A percentile compares a stretch with the other conserved stretches of the same genome.
phyloP scores from a whole-genome alignment of 768 basidiomycete species.

The Tricholoma hemisulphureum region DNA sequence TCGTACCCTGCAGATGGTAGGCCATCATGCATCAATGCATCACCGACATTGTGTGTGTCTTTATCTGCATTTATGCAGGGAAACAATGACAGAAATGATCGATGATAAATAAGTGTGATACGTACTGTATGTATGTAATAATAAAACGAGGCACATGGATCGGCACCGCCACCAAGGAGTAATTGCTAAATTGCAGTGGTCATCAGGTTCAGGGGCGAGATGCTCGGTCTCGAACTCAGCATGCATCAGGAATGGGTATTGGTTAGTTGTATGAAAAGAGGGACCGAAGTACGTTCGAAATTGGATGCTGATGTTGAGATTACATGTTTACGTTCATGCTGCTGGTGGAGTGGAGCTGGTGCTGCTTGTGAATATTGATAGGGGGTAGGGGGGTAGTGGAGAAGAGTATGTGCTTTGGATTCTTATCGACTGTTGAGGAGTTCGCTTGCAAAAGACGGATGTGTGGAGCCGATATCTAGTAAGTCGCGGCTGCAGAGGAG shows the following conservation, averaged over 20 bases:
- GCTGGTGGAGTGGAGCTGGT: neutral
- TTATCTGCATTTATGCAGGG: neutral
- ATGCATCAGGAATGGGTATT: neutral
- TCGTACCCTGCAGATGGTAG: too few relatives aligned
- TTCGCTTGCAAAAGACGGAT: too few relatives aligned
- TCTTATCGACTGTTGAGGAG: too few relatives aligned
- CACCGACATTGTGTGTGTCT: neutral
- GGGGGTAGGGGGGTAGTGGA: neutral
- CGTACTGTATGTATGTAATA: neutral
- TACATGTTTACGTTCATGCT: neutral
- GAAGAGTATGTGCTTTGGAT: too few relatives aligned
- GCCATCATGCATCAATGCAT: neutral
- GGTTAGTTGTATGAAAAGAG: neutral
- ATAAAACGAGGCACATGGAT: neutral
- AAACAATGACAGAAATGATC: neutral
- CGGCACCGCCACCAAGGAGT: neutral
- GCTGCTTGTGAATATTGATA: neutral
- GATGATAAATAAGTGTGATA: neutral
- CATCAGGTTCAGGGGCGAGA: neutral
- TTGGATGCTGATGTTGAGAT: neutral
- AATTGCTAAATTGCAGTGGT: neutral
- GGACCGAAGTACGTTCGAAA: neutral
- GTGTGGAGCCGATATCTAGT: too few relatives aligned
- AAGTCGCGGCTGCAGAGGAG: too few relatives aligned
- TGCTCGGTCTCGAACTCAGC: neutral